Conservation (phyloP, 1,284 basidiomycete genomes). For the Trametes pubescens region DNA sequence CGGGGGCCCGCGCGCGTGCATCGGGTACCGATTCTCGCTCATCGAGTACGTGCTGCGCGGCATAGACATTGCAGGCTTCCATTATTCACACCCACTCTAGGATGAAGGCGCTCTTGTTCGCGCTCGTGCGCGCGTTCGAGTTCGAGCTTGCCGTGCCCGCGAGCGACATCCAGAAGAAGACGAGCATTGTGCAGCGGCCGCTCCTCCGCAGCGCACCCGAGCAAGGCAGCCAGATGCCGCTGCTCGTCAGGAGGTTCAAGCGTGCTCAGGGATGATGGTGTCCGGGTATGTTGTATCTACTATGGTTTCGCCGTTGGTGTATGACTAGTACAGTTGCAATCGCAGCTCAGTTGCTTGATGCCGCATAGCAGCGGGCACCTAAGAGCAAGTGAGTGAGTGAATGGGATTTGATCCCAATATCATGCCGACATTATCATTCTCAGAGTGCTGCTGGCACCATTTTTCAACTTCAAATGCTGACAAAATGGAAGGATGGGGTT, state of each 20-base stretch:
- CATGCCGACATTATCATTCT: too few relatives aligned
- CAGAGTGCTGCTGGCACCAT: too few relatives aligned
- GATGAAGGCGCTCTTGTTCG: slow-evolving; percentile 64
- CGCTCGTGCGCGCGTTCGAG: slow-evolving; percentile 62
- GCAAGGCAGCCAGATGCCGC: slow-evolving; percentile 31
- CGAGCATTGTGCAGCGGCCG: slow-evolving; percentile 33
- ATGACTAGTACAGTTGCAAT: too few relatives aligned
- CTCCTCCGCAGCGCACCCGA: slow-evolving; percentile 6
- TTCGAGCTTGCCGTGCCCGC: slow-evolving; percentile 60
- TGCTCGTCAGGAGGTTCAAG: slow-evolving; percentile 28
- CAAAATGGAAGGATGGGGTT: too few relatives aligned
- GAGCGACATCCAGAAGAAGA: slow-evolving; percentile 31
- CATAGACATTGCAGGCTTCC: not conserved
- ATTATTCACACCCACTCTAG: slow-evolving; percentile 35
- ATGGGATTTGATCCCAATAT: too few relatives aligned
- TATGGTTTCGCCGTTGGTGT: not conserved
- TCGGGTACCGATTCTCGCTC: slow-evolving; percentile 77
- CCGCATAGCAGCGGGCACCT: too few relatives aligned
- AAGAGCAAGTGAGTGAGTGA: too few relatives aligned
- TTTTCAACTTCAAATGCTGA: too few relatives aligned
- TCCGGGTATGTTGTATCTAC: not conserved
- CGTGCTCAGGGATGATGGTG: not conserved
- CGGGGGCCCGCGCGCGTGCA: slow-evolving; percentile 68
- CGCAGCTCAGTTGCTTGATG: too few relatives aligned
- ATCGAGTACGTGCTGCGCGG: slow-evolving; percentile 54